Evolutionary conservation across 148 eudicot species (phyloP), one percentile per base, ranked within the genome.

Genomic region (Rhododendron vialii): DNA sequence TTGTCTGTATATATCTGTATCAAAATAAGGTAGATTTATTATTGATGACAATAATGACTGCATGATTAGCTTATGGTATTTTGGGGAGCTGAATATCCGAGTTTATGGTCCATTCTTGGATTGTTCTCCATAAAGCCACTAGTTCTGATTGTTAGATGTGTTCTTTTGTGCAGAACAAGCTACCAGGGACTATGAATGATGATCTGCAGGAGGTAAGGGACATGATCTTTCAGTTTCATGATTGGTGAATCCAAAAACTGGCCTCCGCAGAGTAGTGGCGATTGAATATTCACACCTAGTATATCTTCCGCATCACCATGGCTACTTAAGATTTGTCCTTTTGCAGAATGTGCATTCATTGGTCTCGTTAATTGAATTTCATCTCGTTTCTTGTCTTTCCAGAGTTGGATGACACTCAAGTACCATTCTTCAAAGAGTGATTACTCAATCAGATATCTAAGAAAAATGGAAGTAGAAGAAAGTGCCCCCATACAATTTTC

Each of bases 351-450:
- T 57, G 82, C 45, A 9, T 87, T 83, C 9, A 47, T 69, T 69
- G 30, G 11, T 86, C 38, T 67, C 1, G 3, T 36, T 79, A 35
- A 14, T 45, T 75, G 35, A 38, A 41, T 59, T 75, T 77, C 61
- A 57, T 33, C 33, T 85, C 8, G 7, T 43, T 69, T 84, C 35
- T 78, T 87, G 79, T 45, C 48, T 69, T 82, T 47, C 78, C 90
- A 94, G 96, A 50, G 78, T 30, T 96, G 99, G 99, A 51, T 95
- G 80, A 88, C 93, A 38, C 94, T 97, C 86, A 92, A 89, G 82
- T 95, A 93, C 89, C 93, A 93, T 91, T 89, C 92, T 81, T 87
- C 93, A 50, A 82, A 84, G 41, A 93, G 93, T 89, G 89, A 87
- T 26, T 81, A 88, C 50, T 89, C 98, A 79, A 84, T 87, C 83